Evolutionary conservation across 495 filamentous ascomycete genomes (phyloP), one percentile per base, ranked within the genome.

Genomic region (Neurospora sp.): DNA sequence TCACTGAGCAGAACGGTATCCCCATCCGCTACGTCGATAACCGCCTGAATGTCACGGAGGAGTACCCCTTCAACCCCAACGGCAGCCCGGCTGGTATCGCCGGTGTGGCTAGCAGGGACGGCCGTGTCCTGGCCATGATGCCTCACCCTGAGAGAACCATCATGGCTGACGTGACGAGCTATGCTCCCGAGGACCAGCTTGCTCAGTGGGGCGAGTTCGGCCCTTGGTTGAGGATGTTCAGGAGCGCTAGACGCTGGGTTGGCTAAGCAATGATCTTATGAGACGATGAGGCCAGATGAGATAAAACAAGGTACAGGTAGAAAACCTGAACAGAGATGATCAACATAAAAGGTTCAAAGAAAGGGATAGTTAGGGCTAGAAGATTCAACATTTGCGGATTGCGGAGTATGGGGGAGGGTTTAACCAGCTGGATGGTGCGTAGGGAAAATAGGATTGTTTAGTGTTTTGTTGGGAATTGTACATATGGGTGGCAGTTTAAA

Each of bases 141-240:
- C 96, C 96, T 76, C 95, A 98, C 83, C 94, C 94, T 9, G 95
- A 98, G 83, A 87, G 95, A 7, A 97, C 94, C n/a, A 87, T 97
- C 40, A 81, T 97, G 84, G 90, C 86, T 73, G 92, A 94, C 74
- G 90, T 94, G 75, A 91, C 86, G 40, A 94, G 92, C 79, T 98
- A 90, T 77, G 79, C 92, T 69, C 91, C 93, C 12, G 80, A 84
- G 39, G 85, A 82, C 41, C 85, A 87, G 78, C 82, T 89, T 27
- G 88, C 89, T 75, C 85, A 92, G 74, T 93, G 92, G 90, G 93
- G 93, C 39, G 91, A 96, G 75, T 91, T 91, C 81, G 94, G 93
- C 7, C 95, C 96, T 39, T 98, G 95, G 95, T 87, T 89, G 69
- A 87, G 90, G 74, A 86, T 94, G 81, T 94, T 94, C 82, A 89